Base-by-base conservation (phyloP, 1,284 basidiomycete species). In the Chalciporus piperatoides region DNA sequence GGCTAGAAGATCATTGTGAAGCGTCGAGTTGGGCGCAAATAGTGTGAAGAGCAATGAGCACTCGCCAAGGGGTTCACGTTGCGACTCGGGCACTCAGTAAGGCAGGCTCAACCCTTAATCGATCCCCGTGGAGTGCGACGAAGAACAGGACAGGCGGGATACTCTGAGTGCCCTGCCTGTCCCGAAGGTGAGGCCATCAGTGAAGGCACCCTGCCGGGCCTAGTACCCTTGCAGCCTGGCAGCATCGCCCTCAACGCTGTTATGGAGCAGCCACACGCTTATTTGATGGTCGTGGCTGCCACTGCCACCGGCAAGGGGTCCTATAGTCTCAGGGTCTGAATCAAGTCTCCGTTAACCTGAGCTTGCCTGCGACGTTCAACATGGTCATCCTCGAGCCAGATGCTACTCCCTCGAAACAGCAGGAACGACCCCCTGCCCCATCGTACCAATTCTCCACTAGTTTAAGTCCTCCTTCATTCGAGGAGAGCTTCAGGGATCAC, bases 391-490 rank as follows among this genome's bases (percentile, higher is more conserved):
- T 45, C 12, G 44, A 45, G 8, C 14, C 51, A 28, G 50, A 51
- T 15, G 25, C 28, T 9, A 10, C 44, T 44, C 43, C 46, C n/a
- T 39, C 39, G 23, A 57, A 61, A 37, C 48, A 52, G 28, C 36
- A 30, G 14, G 48, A 56, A 41, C 38, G 14, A 12, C 10, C 19
- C 6, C 0, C 25, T 35, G 38, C 15, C n/a, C 3, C 44, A 8
- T 43, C 46, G 3, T 15, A 41, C 28, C 24, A 39, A 36, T n/a
- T 19, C 15, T 30, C 38, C 23, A n/a, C 8, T 4, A 8, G 36
- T 15, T 30, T 25, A n/a, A 30, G 48, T 12, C 67, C 69, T 5
- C 68, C 70, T 14, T 35, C 68, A 9, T 72, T 71, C n/a, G 59
- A 64, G 28, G 59, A 71, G 41, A 62, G 66, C 23, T 46, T 49